These are phyloP conservation scores for Calocybe indica DNA, from an alignment of 768 basidiomycete genomes.

Conservation along the genomic window DNA sequence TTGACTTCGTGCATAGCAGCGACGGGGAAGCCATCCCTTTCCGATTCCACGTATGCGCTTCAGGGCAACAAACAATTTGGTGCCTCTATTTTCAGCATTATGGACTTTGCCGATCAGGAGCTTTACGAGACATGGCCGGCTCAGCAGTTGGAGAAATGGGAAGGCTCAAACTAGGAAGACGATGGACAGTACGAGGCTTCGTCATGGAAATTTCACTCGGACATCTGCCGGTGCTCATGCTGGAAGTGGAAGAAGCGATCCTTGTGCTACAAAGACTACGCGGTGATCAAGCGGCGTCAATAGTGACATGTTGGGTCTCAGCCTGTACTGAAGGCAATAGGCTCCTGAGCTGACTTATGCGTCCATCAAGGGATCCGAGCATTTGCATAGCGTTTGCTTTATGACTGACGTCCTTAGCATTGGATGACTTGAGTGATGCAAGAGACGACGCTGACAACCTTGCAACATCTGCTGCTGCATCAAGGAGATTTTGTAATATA, in stretches of 20 bases:
- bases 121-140: no score
- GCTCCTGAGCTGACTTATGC: no score
- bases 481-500: neutral
- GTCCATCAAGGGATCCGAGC: no score
- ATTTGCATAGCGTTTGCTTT: no score
- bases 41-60: slow-evolving; percentile 98
- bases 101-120: slow-evolving; percentile 97
- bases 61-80: slow-evolving; percentile 77
- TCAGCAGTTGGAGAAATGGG: slow-evolving; percentile 37
- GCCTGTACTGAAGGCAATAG: no score
- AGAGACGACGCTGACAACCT: neutral
- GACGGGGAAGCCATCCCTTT: slow-evolving; percentile 96
- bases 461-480: neutral
- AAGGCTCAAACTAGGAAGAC: slow-evolving; percentile 42
- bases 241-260: slow-evolving; percentile 51
- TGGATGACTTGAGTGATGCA: neutral
- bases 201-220: neutral
- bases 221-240: slow-evolving; percentile 14
- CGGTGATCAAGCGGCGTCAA: neutral
- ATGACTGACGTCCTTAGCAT: no score
- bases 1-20: slow-evolving; percentile 99
- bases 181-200: slow-evolving; percentile 13
- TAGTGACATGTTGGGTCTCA: neutral
- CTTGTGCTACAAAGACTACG: slow-evolving; percentile 24
- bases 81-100: slow-evolving; percentile 83